phyloP scores from a whole-genome alignment of 2,329 filamentous ascomycete species.

The Diaporthe capsici region DNA sequence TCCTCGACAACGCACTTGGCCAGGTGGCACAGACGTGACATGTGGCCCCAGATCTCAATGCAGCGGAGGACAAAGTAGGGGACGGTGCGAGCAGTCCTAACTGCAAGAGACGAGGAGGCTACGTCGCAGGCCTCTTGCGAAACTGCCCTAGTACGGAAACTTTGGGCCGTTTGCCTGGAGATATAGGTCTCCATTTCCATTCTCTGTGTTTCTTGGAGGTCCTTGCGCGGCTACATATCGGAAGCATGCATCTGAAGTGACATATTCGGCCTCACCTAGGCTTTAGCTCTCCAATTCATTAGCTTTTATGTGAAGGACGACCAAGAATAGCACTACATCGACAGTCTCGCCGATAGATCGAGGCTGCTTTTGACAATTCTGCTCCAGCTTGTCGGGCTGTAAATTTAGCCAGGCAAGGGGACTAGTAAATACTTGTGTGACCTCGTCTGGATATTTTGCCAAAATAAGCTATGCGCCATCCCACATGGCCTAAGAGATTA shows the following conservation, averaged over 20 bases:
- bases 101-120: neutral
- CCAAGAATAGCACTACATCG: neutral
- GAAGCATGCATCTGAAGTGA: neutral
- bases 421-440: neutral
- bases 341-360: neutral
- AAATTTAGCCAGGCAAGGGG: neutral
- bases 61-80: neutral
- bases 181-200: neutral
- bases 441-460: neutral
- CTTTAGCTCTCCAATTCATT: neutral
- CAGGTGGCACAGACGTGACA: slow-evolving; percentile 7
- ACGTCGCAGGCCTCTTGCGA: neutral
- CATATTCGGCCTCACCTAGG: neutral
- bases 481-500: neutral
- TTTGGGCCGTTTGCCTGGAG: neutral
- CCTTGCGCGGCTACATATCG: neutral
- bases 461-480: neutral
- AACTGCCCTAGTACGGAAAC: neutral
- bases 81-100: neutral
- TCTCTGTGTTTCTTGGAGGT: neutral
- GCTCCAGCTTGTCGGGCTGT: neutral
- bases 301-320: neutral
- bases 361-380: neutral
- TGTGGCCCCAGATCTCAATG: neutral
- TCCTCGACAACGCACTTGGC: neutral